These are phyloP conservation scores for Saccharomycopsis microspora DNA, from an alignment of 805 yeast genomes.

Conservation along the genomic window DNA sequence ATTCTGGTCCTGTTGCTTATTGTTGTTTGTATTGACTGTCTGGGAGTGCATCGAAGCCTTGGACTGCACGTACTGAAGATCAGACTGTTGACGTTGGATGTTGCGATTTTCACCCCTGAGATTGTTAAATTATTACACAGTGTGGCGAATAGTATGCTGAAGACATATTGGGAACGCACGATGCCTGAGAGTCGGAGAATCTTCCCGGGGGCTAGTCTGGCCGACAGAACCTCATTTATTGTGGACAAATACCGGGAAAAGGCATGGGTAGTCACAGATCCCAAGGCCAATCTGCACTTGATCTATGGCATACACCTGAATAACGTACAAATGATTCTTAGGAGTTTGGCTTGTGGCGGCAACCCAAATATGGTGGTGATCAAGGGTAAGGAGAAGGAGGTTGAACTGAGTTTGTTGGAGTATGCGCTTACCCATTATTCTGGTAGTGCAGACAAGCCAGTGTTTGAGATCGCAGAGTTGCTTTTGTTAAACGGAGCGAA, in stretches of 20 bases:
- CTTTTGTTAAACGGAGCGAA: slow-evolving; percentile 45
- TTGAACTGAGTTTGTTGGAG: slow-evolving; percentile 28
- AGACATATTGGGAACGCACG: slow-evolving; percentile 48
- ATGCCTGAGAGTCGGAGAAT: slow-evolving; percentile 20
- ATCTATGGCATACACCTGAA: slow-evolving; percentile 44
- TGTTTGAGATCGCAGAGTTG: slow-evolving; percentile 44
- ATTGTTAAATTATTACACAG: slow-evolving; percentile 41
- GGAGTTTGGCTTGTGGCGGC: slow-evolving; percentile 36
- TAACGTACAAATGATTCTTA: slow-evolving; percentile 32
- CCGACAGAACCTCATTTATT: slow-evolving; percentile 46
- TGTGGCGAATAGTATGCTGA: slow-evolving; percentile 42
- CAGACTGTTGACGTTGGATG: slow-evolving; percentile 66
- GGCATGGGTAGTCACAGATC: slow-evolving; percentile 27
- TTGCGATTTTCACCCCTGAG: slow-evolving; percentile 45
- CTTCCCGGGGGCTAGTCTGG: slow-evolving; percentile 26
- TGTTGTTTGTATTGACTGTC: slow-evolving; percentile 72
- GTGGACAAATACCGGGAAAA: slow-evolving; percentile 52
- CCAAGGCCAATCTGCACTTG: slow-evolving; percentile 25
- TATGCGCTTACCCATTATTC: slow-evolving; percentile 42
- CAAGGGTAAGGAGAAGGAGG: slow-evolving; percentile 19
- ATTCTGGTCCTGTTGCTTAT: slow-evolving; percentile 64
- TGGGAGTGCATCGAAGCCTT: slow-evolving; percentile 78
- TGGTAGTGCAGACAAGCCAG: slow-evolving; percentile 22
- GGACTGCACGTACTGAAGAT: slow-evolving; percentile 78
- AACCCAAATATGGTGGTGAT: slow-evolving; percentile 32